These are phyloP conservation scores for Sugiyamaella mastotermitis DNA, from an alignment of 805 yeast genomes.

Conservation along the genomic window DNA sequence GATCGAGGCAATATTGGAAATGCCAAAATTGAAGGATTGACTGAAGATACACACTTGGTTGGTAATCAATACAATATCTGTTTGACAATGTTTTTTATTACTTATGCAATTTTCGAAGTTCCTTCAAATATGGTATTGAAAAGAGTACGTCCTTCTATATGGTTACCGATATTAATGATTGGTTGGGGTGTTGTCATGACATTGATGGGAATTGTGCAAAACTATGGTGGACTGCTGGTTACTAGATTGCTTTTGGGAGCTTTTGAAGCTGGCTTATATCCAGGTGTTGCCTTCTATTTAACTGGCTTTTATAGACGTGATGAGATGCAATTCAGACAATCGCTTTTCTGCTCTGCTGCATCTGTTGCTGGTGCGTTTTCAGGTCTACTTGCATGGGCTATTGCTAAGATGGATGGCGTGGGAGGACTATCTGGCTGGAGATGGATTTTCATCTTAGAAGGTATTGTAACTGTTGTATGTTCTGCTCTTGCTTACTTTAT, in stretches of 20 bases:
- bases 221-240: conserved; percentile 29
- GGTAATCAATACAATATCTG: conserved; percentile 33
- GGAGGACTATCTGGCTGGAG: conserved; percentile 39
- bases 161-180: conserved; percentile 24
- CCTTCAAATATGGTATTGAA: conserved; percentile 23
- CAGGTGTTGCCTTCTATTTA: conserved; percentile 34
- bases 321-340: conserved; percentile 36
- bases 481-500: conserved; percentile 36
- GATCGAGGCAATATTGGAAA: conserved; percentile 50
- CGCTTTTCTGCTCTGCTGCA: conserved; percentile 32
- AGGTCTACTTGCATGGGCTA: conserved; percentile 34
- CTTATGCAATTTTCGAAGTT: conserved; percentile 31
- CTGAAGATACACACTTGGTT: conserved; percentile 35
- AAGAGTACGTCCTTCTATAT: conserved; percentile 44
- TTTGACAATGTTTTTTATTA: conserved; percentile 37
- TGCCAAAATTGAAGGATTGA: conserved; percentile 44
- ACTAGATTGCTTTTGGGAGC: conserved; percentile 36
- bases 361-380: conserved; percentile 32
- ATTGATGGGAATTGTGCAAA: conserved; percentile 31
- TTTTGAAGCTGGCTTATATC: conserved; percentile 39
- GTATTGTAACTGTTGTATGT: conserved; percentile 36
- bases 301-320: conserved; percentile 31
- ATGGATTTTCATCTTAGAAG: conserved; percentile 47
- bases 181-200: conserved; percentile 32
- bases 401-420: conserved; percentile 42